Evolutionary conservation across 1,284 basidiomycete genomes (phyloP).

Genomic region (Macrocystidia cucumis): DNA sequence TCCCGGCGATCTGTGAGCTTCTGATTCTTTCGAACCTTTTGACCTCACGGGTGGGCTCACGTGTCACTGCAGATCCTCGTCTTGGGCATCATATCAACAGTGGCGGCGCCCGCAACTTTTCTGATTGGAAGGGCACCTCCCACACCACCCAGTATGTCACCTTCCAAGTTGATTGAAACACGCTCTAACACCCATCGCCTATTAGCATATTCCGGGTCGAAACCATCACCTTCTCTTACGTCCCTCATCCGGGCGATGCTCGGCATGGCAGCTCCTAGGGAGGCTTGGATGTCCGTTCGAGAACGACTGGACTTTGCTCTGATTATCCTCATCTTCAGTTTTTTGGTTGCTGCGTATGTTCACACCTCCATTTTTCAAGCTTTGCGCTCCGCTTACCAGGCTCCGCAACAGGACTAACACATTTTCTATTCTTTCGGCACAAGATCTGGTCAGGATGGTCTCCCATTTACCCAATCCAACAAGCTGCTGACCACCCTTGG

Average conservation of each 20-base stretch:
- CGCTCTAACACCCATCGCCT: slow-evolving; percentile 6
- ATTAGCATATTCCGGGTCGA: slow-evolving; percentile 59
- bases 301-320: slow-evolving; percentile 67
- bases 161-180: background rate
- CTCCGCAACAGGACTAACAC: slow-evolving; percentile 29
- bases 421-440: slow-evolving; percentile 57
- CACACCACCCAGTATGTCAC: slow-evolving; percentile 61
- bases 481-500: slow-evolving; percentile 3
- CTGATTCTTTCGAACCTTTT: background rate
- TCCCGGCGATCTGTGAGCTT: slow-evolving; percentile 48
- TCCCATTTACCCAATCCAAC: background rate
- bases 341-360: slow-evolving; percentile 55
- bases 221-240: slow-evolving; percentile 40
- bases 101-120: slow-evolving; percentile 43
- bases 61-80: slow-evolving; percentile 46
- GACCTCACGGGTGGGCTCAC: slow-evolving; percentile 1
- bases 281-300: slow-evolving; percentile 47
- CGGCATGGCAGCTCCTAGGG: slow-evolving; percentile 31
- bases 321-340: slow-evolving; percentile 50
- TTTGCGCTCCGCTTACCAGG: background rate
- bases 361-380: background rate
- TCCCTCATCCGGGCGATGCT: slow-evolving; percentile 51
- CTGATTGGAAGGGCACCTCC: slow-evolving; percentile 55
- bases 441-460: slow-evolving; percentile 49
- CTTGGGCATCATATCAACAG: slow-evolving; percentile 65